Evolutionary conservation across 495 filamentous ascomycete genomes (phyloP).

Genomic region (Stereocaulon alpinum): DNA sequence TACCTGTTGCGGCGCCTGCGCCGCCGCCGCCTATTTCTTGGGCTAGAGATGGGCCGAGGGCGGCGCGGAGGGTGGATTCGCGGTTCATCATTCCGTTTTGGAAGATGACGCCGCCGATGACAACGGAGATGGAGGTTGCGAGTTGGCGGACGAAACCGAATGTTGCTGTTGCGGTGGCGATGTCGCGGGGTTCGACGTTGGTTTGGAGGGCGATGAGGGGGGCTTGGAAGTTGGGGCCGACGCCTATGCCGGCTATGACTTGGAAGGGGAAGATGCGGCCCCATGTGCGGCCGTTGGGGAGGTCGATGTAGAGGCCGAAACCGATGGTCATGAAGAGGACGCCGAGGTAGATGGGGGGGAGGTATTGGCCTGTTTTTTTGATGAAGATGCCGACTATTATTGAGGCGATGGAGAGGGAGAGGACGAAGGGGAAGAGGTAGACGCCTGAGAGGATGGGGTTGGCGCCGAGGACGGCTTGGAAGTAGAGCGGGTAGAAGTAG

Average conservation of each 20-base stretch:
- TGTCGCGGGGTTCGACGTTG: constrained; percentile 39
- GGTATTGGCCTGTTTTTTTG: constrained; percentile 52
- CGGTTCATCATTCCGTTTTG: constrained; percentile 44
- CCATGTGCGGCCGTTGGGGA: constrained; percentile 38
- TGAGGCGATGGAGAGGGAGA: constrained; percentile 54
- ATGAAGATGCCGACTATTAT: constrained; percentile 54
- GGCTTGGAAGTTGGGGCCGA: constrained; percentile 48
- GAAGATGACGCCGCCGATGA: constrained; percentile 48
- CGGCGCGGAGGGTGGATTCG: constrained; percentile 27
- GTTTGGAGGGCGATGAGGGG: constrained; percentile 51
- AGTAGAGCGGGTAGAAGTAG: constrained; percentile 46
- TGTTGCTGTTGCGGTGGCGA: constrained; percentile 42
- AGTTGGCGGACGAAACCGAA: constrained; percentile 44
- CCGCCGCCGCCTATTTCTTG: constrained; percentile 33
- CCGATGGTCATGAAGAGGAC: constrained; percentile 45
- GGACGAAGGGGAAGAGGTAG: constrained; percentile 64
- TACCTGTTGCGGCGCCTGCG: constrained; percentile 47
- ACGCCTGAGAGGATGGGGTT: constrained; percentile 67
- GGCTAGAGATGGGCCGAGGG: constrained; percentile 30
- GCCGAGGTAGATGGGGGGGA: constrained; percentile 40
- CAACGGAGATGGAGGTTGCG: constrained; percentile 42
- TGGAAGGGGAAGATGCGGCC: constrained; percentile 44
- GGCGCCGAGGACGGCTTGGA: constrained; percentile 54
- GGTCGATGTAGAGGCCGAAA: constrained; percentile 41
- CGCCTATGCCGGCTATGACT: constrained; percentile 42